A percentile compares a stretch with the other conserved stretches of the same genome.
These are phyloP conservation scores for Metschnikowia santaceciliae DNA, from an alignment of 805 yeast species.

Conservation along the genomic window DNA sequence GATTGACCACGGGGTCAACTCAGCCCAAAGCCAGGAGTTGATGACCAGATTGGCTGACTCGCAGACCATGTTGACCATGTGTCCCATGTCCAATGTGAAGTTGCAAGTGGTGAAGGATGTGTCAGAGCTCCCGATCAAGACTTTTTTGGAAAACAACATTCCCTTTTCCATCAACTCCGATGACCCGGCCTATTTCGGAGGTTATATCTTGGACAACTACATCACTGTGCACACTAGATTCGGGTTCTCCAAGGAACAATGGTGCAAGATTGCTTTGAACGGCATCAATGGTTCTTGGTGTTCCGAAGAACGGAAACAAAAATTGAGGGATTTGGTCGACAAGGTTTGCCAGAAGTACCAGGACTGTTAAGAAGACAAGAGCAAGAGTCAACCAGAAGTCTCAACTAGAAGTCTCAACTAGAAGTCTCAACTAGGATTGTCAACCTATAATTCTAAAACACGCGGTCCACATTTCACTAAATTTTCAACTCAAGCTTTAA, in stretches of 20 bases:
- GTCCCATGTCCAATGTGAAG: conserved; percentile 76
- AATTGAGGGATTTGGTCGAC: conserved; percentile 44
- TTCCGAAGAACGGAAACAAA: conserved; percentile 50
- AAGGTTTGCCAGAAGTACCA: conserved; percentile 37
- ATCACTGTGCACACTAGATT: conserved; percentile 61
- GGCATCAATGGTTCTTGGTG: conserved; percentile 75
- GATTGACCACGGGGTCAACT: conserved; percentile 78
- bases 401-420: no score
- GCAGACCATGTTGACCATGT: conserved; percentile 60
- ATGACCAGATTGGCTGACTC: conserved; percentile 54
- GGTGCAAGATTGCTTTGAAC: conserved; percentile 62
- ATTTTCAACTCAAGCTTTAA: no score
- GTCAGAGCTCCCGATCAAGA: conserved; percentile 59
- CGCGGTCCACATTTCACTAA: no score
- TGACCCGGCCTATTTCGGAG: conserved; percentile 67
- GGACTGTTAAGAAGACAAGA: no score
- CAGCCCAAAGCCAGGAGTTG: conserved; percentile 50
- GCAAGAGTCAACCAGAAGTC: no score
- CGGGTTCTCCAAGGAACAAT: conserved; percentile 54
- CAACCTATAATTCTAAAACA: no score
- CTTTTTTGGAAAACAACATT: conserved; percentile 56
- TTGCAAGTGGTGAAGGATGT: conserved; percentile 70
- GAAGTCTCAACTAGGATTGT: no score
- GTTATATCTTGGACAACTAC: conserved; percentile 77
- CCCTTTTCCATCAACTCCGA: conserved; percentile 70